These are phyloP conservation scores for Fusarium sp. DNA, from an alignment of 2,329 filamentous ascomycete species.

Conservation along the genomic window DNA sequence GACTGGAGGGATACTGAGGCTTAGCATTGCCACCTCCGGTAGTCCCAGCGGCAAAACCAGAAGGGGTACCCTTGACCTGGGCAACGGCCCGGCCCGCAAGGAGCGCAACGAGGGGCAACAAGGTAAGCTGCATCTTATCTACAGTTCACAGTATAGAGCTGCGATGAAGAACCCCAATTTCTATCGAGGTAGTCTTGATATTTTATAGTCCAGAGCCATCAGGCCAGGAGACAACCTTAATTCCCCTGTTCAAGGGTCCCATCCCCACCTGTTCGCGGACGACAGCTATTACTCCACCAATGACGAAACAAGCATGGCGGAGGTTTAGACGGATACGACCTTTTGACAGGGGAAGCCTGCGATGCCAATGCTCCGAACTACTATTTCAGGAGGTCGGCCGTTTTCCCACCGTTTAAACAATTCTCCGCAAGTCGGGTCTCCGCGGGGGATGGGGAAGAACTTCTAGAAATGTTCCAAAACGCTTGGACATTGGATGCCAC, in stretches of 20 bases:
- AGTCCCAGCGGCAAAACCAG: conserved; percentile 61
- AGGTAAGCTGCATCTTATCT: conserved; percentile 14
- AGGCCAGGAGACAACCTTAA: neutral
- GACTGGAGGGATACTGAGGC: conserved; percentile 64
- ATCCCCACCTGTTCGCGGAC: neutral
- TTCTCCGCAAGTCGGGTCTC: neutral
- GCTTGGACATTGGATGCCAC: neutral
- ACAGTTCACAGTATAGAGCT: neutral
- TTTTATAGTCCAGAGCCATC: neutral
- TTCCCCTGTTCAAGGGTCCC: neutral
- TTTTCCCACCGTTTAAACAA: neutral
- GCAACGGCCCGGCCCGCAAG: conserved; percentile 5
- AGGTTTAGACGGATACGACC: neutral
- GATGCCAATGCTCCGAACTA: neutral
- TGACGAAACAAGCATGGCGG: neutral
- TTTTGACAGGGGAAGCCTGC: neutral
- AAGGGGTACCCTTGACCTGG: conserved; percentile 50
- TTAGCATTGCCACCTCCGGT: conserved; percentile 70
- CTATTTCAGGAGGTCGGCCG: neutral
- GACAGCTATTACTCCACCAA: conserved; percentile 1
- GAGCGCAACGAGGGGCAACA: neutral
- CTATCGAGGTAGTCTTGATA: neutral
- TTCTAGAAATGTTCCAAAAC: neutral
- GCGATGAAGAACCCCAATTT: neutral
- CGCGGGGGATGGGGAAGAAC: neutral